A percentile compares a stretch with the other conserved stretches of the same genome.
Conservation (phyloP, 2,329 filamentous ascomycete species). For the Penicillium expansum region DNA sequence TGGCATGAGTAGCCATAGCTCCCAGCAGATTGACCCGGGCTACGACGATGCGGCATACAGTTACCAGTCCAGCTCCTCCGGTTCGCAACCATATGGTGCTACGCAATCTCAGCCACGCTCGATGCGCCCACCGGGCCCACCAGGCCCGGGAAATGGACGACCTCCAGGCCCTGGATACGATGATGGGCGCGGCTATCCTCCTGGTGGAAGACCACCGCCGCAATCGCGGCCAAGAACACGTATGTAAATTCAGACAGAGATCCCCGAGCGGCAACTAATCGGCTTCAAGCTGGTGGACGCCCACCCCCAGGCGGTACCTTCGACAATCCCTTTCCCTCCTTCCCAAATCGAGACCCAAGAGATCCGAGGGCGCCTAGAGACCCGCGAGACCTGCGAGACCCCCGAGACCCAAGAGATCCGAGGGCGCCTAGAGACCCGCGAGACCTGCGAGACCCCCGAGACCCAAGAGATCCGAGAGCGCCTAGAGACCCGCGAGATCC, state of each 20-base stretch:
- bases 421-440: conserved; percentile 11
- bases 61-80: conserved; percentile 27
- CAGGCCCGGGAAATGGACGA: conserved; percentile 29
- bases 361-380: neutral
- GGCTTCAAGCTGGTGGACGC: conserved; percentile 17
- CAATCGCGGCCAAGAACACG: conserved; percentile 33
- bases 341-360: conserved; percentile 18
- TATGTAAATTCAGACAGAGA: conserved; percentile 24
- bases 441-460: conserved; percentile 21
- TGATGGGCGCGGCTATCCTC: conserved; percentile 25
- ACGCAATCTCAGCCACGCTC: conserved; percentile 31
- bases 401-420: conserved; percentile 23
- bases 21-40: conserved; percentile 22
- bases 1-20: conserved; percentile 27
- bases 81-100: conserved; percentile 27
- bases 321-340: conserved; percentile 53
- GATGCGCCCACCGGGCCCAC: conserved; percentile 32
- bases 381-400: conserved; percentile 22
- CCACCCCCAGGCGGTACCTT: conserved; percentile 43
- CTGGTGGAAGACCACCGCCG: conserved; percentile 31
- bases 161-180: conserved; percentile 25
- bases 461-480: neutral
- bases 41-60: conserved; percentile 31
- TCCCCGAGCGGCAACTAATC: conserved; percentile 7
- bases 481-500: conserved; percentile 10